phyloP scores from a whole-genome alignment of 768 basidiomycete species.

The Tulasnella sp. region DNA sequence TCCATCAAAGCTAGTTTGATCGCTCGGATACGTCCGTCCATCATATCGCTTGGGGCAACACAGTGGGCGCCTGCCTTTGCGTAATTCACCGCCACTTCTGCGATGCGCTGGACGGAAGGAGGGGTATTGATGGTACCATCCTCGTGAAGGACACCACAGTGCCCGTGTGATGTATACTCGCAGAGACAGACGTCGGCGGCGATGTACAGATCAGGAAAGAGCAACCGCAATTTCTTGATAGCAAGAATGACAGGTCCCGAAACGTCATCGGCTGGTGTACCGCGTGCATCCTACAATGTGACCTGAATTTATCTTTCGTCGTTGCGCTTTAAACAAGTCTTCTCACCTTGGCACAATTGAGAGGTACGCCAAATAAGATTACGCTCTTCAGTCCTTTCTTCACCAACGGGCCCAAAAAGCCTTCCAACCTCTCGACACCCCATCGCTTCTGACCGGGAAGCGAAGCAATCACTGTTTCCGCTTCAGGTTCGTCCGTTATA shows the following conservation, averaged over 20 bases:
- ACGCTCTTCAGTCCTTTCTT: slow-evolving; percentile 84
- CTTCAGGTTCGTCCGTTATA: slow-evolving; percentile 88
- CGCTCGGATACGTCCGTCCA: slow-evolving; percentile 81
- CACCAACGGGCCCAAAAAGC: slow-evolving; percentile 77
- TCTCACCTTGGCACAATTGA: slow-evolving; percentile 63
- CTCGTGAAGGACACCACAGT: slow-evolving; percentile 71
- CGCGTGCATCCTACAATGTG: slow-evolving; percentile 54
- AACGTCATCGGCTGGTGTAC: slow-evolving; percentile 83
- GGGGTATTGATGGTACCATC: slow-evolving; percentile 71
- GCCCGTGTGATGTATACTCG: slow-evolving; percentile 97
- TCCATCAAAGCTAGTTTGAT: slow-evolving; percentile 85
- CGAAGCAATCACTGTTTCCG: slow-evolving; percentile 60
- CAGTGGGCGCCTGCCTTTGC: slow-evolving; percentile 94
- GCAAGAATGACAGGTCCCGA: slow-evolving; percentile 88
- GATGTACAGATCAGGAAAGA: slow-evolving; percentile 81
- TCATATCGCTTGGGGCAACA: slow-evolving; percentile 99
- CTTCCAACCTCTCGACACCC: slow-evolving; percentile 90
- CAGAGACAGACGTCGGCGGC: slow-evolving; percentile 97
- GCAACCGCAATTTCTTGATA: slow-evolving; percentile 60
- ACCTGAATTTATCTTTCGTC: neutral
- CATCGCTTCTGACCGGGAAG: slow-evolving; percentile 85
- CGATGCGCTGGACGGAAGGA: slow-evolving; percentile 78
- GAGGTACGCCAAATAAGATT: slow-evolving; percentile 88
- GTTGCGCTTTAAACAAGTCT: neutral
- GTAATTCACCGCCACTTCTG: slow-evolving; percentile 84